Conservation (phyloP, 2,329 filamentous ascomycete genomes). For the Fusarium udum region DNA sequence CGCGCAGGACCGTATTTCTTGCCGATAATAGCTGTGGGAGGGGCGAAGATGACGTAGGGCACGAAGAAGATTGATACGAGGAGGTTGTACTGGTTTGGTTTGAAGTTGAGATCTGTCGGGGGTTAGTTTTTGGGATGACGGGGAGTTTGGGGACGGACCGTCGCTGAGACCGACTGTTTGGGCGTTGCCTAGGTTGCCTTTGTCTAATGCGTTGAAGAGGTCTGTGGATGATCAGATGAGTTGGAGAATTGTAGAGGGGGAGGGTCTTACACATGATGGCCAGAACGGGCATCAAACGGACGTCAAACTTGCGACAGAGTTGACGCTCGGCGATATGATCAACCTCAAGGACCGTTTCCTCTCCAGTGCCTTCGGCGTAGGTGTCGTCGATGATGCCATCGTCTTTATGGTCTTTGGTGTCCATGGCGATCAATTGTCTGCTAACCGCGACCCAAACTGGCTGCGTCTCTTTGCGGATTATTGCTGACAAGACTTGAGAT, state of each 20-base stretch:
- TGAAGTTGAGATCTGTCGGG: slow-evolving; percentile 1
- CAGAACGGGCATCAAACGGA: slow-evolving; percentile 3
- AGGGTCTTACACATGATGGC: slow-evolving; percentile 8
- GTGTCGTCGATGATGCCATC: slow-evolving; percentile 4
- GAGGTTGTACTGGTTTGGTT: slow-evolving; percentile 13
- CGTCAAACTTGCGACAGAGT: slow-evolving; percentile 10
- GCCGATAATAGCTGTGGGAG: slow-evolving; percentile 2
- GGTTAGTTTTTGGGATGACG: background rate
- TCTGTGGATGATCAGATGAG: background rate
- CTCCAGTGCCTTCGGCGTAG: background rate
- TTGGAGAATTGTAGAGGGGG: accelerated
- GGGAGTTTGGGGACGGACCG: background rate
- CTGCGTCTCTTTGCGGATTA: background rate
- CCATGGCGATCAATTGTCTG: background rate
- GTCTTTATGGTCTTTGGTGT: slow-evolving; percentile 3
- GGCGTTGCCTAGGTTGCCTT: slow-evolving; percentile 18
- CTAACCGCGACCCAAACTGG: background rate
- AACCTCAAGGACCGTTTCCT: background rate
- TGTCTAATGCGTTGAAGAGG: slow-evolving; percentile 6
- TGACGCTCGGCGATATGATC: slow-evolving; percentile 14
- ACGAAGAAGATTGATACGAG: slow-evolving; percentile 19
- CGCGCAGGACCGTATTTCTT: slow-evolving; percentile 3
- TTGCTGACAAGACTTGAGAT: background rate
- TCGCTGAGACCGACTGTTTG: slow-evolving; percentile 9
- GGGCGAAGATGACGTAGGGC: slow-evolving; percentile 13